Evolutionary conservation across 2,329 filamentous ascomycete genomes (phyloP).

Genomic region (Rhynchosporium secalis): DNA sequence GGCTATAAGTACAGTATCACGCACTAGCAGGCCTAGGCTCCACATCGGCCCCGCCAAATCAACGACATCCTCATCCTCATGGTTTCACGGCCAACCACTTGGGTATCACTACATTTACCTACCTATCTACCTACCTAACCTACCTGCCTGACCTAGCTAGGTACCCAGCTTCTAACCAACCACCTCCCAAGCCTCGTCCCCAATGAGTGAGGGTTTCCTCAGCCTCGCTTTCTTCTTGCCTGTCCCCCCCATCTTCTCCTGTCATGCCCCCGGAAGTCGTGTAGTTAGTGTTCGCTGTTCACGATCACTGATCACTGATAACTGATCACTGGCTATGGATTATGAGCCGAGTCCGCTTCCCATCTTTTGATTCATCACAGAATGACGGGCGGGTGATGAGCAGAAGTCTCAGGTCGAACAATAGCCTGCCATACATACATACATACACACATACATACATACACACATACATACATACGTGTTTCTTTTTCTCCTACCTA

Average conservation of each 20-base stretch:
- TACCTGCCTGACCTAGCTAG: no score
- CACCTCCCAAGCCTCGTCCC: no score
- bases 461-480: no score
- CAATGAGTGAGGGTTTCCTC: background rate
- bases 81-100: background rate
- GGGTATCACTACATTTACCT: background rate
- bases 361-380: constrained; percentile 2
- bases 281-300: background rate
- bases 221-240: constrained; percentile 13
- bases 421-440: constrained; percentile 21
- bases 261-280: constrained; percentile 5
- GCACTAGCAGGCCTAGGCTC: background rate
- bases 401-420: background rate
- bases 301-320: no score
- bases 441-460: no score
- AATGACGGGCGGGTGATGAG: constrained; percentile 16
- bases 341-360: constrained; percentile 3
- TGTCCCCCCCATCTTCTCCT: background rate
- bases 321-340: background rate
- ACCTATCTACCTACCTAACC: no score
- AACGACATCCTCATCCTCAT: constrained; percentile 8
- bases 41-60: background rate
- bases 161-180: background rate
- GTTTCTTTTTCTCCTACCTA: constrained; percentile 1
- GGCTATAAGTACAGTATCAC: constrained; percentile 11